A percentile compares a stretch with the other conserved stretches of the same genome.
phyloP scores from a whole-genome alignment of 2,329 filamentous ascomycete species.

The Exophiala viscosa region DNA sequence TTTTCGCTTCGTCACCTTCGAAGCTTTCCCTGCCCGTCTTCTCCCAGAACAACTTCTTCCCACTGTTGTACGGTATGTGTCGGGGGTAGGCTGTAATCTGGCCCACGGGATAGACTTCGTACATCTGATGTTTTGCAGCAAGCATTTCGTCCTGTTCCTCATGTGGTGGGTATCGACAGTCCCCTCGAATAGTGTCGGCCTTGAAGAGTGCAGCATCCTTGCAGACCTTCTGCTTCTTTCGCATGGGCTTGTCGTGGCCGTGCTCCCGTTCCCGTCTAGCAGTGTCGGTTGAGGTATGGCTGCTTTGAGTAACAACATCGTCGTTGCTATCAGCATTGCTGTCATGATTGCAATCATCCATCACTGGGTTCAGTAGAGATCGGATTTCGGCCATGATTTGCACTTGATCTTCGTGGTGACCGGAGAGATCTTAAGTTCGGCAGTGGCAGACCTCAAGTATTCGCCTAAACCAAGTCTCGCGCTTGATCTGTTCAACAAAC shows the following conservation, averaged over 20 bases:
- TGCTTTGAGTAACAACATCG: slow-evolving; percentile 13
- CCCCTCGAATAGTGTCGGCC: slow-evolving; percentile 60
- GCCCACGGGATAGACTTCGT: slow-evolving; percentile 63
- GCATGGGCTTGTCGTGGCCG: slow-evolving; percentile 21
- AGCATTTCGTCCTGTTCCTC: slow-evolving; percentile 62
- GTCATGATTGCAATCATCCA: slow-evolving; percentile 10
- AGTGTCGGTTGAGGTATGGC: slow-evolving; percentile 8
- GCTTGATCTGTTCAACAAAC: slow-evolving; percentile 18
- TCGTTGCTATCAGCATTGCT: slow-evolving; percentile 21
- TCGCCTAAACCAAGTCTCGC: neutral
- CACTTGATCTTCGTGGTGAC: neutral
- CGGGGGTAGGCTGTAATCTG: slow-evolving; percentile 59
- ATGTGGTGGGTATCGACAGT: slow-evolving; percentile 69
- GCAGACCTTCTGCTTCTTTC: slow-evolving; percentile 54
- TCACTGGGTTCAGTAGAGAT: slow-evolving; percentile 26
- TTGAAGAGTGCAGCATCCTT: slow-evolving; percentile 64
- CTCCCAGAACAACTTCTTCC: slow-evolving; percentile 81
- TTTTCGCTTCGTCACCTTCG: slow-evolving; percentile 61
- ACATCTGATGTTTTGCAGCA: slow-evolving; percentile 57
- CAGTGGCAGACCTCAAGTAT: slow-evolving; percentile 2
- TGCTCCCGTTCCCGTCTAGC: slow-evolving; percentile 1
- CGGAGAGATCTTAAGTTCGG: neutral
- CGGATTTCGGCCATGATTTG: slow-evolving; percentile 24
- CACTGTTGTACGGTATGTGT: slow-evolving; percentile 91
- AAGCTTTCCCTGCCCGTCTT: slow-evolving; percentile 87